Conservation (phyloP, 2,329 filamentous ascomycete genomes). For the Malbranchea cinnamomea region DNA sequence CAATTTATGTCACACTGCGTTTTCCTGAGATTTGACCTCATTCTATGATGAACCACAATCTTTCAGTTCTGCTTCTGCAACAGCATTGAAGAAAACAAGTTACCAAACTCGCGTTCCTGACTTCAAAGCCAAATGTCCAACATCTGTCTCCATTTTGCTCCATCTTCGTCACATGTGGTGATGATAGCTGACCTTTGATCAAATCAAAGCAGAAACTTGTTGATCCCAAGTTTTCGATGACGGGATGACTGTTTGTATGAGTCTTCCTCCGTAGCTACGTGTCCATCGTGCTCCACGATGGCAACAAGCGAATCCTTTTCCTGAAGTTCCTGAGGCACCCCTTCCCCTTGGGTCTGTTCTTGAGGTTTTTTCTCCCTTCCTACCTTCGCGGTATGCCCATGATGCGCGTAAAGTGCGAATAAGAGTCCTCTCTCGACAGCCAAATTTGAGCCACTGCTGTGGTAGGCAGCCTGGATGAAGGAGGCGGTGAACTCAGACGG, state of each 20-base stretch:
- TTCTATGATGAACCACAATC: constrained; percentile 35
- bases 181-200: no score
- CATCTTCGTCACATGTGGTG: background rate
- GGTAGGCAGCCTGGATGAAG: constrained; percentile 20
- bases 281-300: constrained; percentile 34
- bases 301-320: constrained; percentile 50
- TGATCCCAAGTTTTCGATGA: no score
- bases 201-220: no score
- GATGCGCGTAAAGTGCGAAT: no score
- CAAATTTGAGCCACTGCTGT: constrained; percentile 24
- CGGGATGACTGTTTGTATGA: background rate
- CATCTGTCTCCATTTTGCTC: background rate
- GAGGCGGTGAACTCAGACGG: constrained; percentile 30
- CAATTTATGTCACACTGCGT: constrained; percentile 4
- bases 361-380: constrained; percentile 9
- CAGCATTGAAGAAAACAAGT: constrained; percentile 40
- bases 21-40: constrained; percentile 3
- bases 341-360: constrained; percentile 20
- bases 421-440: constrained; percentile 13
- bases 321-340: constrained; percentile 31
- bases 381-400: constrained; percentile 1
- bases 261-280: constrained; percentile 1
- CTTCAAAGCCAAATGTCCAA: no score
- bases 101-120: constrained; percentile 40
- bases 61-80: constrained; percentile 52